Percentiles rank a stretch among this genome's conserved stretches.
phyloP scores from a whole-genome alignment of 2,329 filamentous ascomycete genomes.

The Aurifilum marmelostoma region DNA sequence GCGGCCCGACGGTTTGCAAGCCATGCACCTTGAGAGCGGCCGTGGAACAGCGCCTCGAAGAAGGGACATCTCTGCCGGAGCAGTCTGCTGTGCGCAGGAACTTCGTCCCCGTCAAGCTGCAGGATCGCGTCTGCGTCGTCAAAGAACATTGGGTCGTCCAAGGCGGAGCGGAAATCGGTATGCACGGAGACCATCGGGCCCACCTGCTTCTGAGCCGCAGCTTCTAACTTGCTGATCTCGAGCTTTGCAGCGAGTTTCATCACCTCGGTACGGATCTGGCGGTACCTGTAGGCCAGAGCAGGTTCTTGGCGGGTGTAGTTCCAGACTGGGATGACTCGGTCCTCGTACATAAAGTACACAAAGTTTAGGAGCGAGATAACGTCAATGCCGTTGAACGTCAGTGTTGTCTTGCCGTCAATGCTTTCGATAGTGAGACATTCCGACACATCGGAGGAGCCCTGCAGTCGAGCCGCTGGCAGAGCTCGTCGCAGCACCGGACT shows the following conservation, averaged over 20 bases:
- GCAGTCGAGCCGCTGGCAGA: slow-evolving; percentile 60
- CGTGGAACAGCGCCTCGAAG: slow-evolving; percentile 87
- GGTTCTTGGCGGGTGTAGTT: slow-evolving; percentile 71
- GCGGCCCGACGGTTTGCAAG: slow-evolving; percentile 68
- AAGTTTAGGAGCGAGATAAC: slow-evolving; percentile 80
- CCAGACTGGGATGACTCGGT: slow-evolving; percentile 83
- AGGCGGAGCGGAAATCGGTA: slow-evolving; percentile 70
- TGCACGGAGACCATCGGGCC: slow-evolving; percentile 66
- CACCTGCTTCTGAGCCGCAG: slow-evolving; percentile 75
- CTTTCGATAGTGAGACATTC: slow-evolving; percentile 64
- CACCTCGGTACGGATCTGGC: slow-evolving; percentile 80
- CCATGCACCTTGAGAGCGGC: slow-evolving; percentile 86
- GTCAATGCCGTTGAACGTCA: slow-evolving; percentile 73
- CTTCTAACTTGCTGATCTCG: slow-evolving; percentile 72
- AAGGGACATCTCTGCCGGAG: slow-evolving; percentile 87
- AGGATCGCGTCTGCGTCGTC: slow-evolving; percentile 79
- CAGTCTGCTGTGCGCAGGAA: slow-evolving; percentile 76
- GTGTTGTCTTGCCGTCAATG: slow-evolving; percentile 52
- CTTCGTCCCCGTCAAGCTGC: slow-evolving; percentile 74
- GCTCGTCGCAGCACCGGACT: slow-evolving; percentile 69
- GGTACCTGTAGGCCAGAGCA: slow-evolving; percentile 70
- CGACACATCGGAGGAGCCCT: slow-evolving; percentile 57
- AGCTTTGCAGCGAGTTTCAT: slow-evolving; percentile 80
- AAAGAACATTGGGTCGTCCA: slow-evolving; percentile 72
- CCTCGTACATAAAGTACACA: slow-evolving; percentile 78